phyloP scores from a whole-genome alignment of 805 yeast species.

The Henningerozyma blattae region DNA sequence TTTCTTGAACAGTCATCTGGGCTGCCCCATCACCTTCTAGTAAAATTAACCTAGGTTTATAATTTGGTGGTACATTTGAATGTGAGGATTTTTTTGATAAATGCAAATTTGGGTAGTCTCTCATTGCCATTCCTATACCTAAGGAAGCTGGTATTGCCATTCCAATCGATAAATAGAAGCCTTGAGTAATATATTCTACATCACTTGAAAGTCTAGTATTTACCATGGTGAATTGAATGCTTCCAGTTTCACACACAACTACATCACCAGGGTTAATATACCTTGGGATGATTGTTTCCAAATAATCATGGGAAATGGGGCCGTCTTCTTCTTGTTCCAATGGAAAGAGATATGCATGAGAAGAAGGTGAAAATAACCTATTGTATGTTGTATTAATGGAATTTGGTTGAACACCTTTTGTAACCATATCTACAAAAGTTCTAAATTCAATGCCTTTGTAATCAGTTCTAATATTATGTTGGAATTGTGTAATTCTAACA shows the following conservation, averaged over 20 bases:
- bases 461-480: not conserved
- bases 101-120: constrained; percentile 31
- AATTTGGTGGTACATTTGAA: constrained; percentile 11
- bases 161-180: constrained; percentile 78
- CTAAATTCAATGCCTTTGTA: not conserved
- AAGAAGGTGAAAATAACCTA: too few relatives aligned
- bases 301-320: constrained; percentile 35
- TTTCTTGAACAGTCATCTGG: constrained; percentile 86
- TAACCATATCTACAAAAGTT: too few relatives aligned
- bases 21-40: constrained; percentile 92
- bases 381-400: too few relatives aligned
- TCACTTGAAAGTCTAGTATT: constrained; percentile 51
- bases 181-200: constrained; percentile 46
- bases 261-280: constrained; percentile 52
- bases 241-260: constrained; percentile 73
- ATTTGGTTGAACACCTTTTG: too few relatives aligned
- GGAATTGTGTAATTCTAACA: constrained; percentile 29
- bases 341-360: too few relatives aligned
- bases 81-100: constrained; percentile 22
- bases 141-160: constrained; percentile 78
- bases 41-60: constrained; percentile 46
- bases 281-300: constrained; percentile 31
- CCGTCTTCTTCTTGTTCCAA: constrained; percentile 12
- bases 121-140: constrained; percentile 67
- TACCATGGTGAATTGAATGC: constrained; percentile 66